Base-by-base conservation (phyloP, 768 basidiomycete species). In the Collybia nuda region DNA sequence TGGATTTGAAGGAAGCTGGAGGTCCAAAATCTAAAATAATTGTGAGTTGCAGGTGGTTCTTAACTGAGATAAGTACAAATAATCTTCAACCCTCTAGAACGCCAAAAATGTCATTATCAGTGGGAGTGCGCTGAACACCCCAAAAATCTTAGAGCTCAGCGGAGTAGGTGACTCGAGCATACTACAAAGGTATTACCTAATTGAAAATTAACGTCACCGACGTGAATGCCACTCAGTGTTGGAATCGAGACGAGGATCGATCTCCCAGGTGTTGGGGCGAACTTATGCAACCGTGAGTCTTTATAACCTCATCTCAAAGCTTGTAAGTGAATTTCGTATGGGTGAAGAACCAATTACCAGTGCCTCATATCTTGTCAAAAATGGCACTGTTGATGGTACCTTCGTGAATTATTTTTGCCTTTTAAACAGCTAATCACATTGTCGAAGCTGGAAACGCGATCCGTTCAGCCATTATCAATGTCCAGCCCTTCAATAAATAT, bases 91-190 rank as follows among this genome's bases (percentile, higher is more conserved):
- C 2, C 38, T 41, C 37, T 40, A 54, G 53, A 40, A 42, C 17
- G 44, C 44, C 14, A 42, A n/a, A 12, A 50, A 56, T 40, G 36
- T 56, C 12, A 56, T 56, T 6, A 18, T 56, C 14, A 56, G 55
- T 29, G 55, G 41, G n/a, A 48, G 55, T 32, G 21, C 55, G 12
- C 24, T 56, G 28, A 56, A 56, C 15, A 56, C 51, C 18, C 55
- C 55, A 2, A 56, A 56, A 39, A 49, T 56, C 12, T 50, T 56
- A 5, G 55, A 56, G 28, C 40, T 49, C 15, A 56, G 51, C 18
- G 55, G 55, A 12, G 48, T 56, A 14, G 55, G 55, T 1, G 51
- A 56, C 38, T 40, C 51, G 6, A 14, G 14, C 2, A 12, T 56
- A 22, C 44, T 56, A 15, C 38, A 21, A 39, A 41, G 47, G 55